Conservation (phyloP, 2,329 filamentous ascomycete species). For the Fusarium sp. region DNA sequence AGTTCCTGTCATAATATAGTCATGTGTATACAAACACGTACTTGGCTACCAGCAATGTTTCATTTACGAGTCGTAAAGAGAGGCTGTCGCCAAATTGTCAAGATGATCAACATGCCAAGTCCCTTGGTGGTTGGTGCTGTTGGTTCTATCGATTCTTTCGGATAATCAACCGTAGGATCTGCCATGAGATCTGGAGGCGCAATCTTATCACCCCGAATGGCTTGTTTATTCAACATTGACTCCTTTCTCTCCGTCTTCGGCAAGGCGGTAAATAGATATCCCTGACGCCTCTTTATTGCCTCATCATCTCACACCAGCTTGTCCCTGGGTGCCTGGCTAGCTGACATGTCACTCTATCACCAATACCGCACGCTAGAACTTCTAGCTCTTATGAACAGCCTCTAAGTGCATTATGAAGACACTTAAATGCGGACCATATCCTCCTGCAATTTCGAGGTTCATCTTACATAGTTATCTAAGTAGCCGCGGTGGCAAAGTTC, state of each 20-base stretch:
- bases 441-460: neutral
- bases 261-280: neutral
- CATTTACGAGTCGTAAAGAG: neutral
- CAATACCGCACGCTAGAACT: neutral
- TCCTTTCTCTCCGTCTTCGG: neutral
- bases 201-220: neutral
- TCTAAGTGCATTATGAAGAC: fast-evolving
- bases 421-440: too few relatives aligned
- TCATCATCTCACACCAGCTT: neutral
- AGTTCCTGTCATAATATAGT: neutral
- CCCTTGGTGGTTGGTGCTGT: neutral
- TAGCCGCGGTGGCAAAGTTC: neutral
- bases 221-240: neutral
- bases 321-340: neutral
- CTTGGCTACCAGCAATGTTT: neutral
- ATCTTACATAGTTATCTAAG: neutral
- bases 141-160: neutral
- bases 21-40: neutral
- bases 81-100: neutral
- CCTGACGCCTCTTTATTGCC: neutral
- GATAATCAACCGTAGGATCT: neutral
- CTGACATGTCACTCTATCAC: neutral
- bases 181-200: neutral
- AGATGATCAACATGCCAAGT: neutral
- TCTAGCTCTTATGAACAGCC: neutral